Percentiles rank a stretch among this genome's conserved stretches.
Evolutionary conservation across 306 rosid species (phyloP).

Genomic region (Begonia peltatifolia): DNA sequence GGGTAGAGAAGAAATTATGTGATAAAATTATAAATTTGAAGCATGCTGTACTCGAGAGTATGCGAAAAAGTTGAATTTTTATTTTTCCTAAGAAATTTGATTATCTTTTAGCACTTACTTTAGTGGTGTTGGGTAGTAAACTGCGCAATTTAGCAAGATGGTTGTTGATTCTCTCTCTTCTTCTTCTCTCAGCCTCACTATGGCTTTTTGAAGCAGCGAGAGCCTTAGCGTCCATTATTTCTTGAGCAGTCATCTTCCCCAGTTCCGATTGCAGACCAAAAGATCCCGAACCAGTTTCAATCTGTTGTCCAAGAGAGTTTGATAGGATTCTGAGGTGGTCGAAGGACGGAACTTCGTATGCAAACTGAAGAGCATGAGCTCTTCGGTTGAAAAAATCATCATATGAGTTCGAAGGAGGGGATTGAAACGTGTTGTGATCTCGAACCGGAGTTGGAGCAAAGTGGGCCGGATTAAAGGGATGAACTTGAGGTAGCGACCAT

Average conservation of each 20-base stretch:
- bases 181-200: slow-evolving; percentile 85
- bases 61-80: no score
- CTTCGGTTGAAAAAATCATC: slow-evolving; percentile 41
- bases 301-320: slow-evolving; percentile 48
- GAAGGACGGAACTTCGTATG: slow-evolving; percentile 47
- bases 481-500: slow-evolving; percentile 57
- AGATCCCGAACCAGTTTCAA: slow-evolving; percentile 44
- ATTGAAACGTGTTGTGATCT: slow-evolving; percentile 40
- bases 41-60: no score
- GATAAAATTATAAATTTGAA: no score
- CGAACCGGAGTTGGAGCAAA: slow-evolving; percentile 15
- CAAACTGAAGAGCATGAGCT: slow-evolving; percentile 55
- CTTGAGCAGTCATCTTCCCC: slow-evolving; percentile 74
- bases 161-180: slow-evolving; percentile 91
- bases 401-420: slow-evolving; percentile 39
- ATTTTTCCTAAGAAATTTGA: background rate
- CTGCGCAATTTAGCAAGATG: slow-evolving; percentile 84
- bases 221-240: slow-evolving; percentile 90
- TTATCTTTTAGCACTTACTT: slow-evolving; percentile 35
- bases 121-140: slow-evolving; percentile 77
- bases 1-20: no score
- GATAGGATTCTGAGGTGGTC: slow-evolving; percentile 55
- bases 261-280: slow-evolving; percentile 75
- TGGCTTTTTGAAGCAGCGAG: slow-evolving; percentile 88
- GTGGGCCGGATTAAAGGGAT: slow-evolving; percentile 30